Evolutionary conservation across 192 early-diverging fungal species (phyloP).

Genomic region (Entomortierella parvispora): DNA sequence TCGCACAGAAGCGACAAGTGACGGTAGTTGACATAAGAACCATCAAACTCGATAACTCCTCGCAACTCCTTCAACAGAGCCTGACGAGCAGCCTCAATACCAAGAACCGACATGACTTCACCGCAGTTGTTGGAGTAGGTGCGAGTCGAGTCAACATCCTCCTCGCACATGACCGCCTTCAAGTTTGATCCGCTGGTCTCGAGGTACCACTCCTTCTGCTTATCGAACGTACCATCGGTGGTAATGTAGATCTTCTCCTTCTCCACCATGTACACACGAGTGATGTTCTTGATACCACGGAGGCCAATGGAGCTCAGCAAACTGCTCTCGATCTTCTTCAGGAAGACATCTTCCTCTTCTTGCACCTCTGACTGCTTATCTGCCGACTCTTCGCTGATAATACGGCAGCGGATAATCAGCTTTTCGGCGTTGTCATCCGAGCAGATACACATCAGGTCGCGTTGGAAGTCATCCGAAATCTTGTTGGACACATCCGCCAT

Average conservation of each 20-base stretch:
- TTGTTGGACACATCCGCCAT: constrained; percentile 86
- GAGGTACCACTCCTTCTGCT: constrained; percentile 78
- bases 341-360: constrained; percentile 90
- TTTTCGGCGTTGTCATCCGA: constrained; percentile 92
- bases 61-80: constrained; percentile 91
- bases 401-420: constrained; percentile 88
- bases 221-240: constrained; percentile 70
- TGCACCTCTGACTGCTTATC: constrained; percentile 66
- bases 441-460: constrained; percentile 84
- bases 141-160: constrained; percentile 82
- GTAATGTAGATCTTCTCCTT: constrained; percentile 63
- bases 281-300: constrained; percentile 88
- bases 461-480: constrained; percentile 82
- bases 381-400: constrained; percentile 74
- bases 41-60: constrained; percentile 93
- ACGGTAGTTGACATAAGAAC: constrained; percentile 98
- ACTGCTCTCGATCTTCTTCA: constrained; percentile 84
- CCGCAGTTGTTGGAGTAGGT: constrained; percentile 94
- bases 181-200: constrained; percentile 96
- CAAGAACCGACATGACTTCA: constrained; percentile 92
- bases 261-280: constrained; percentile 83
- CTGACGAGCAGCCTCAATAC: constrained; percentile 96
- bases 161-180: constrained; percentile 83
- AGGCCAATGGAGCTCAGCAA: constrained; percentile 90
- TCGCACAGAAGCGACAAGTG: constrained; percentile 96